Base-by-base conservation (phyloP, 169 alveolate species). In the Neospora caninum region DNA sequence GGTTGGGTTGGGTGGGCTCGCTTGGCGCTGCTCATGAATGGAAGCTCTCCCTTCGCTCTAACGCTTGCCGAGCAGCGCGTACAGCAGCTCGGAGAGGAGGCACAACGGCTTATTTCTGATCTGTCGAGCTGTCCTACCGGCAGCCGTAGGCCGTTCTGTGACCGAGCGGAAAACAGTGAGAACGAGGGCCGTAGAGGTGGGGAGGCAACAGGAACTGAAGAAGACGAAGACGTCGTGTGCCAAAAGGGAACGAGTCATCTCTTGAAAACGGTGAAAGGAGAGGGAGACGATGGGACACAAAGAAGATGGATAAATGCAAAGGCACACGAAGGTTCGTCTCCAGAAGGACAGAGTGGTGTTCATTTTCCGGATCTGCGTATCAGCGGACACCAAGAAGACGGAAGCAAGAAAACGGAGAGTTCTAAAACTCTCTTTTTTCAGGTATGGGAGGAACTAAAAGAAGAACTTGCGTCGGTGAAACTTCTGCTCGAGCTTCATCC, bases 11-110 rank as follows among this genome's bases (percentile, higher is more conserved):
- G 86, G 27, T 78, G 86, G 86, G 86, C 27, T 13, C 86, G 86
- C 49, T n/a, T 78, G 49, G 86, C 86, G 43, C 86, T 78, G 86
- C 45, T 78, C 39, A 38, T 78, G 49, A 78, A 38, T n/a, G 86
- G 86, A n/a, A 29, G 86, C 45, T 20, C n/a, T 25, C 86, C 86
- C 10, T 78, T 78, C 2, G 43, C 86, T 78, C 86, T 78, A 22
- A n/a, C 18, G 45, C 4, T 78, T n/a, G 45, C 49, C 42, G 45
- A 78, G 27, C 7, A 38, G 45, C 42, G 86, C 86, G 86, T 78
- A 29, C 86, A n/a, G 34, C 25, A 22, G 73, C 73, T 16, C n/a
- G 34, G n/a, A 64, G 34, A 64, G 20, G 73, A 64, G 31, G n/a
- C 20, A 7, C 16, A 64, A 27, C 4, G 20, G 20, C 73, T 16